A percentile compares a stretch with the other conserved stretches of the same genome.
These are phyloP conservation scores for Mediolabrus comicus DNA, from an alignment of 108 stramenopile species.

Conservation along the genomic window DNA sequence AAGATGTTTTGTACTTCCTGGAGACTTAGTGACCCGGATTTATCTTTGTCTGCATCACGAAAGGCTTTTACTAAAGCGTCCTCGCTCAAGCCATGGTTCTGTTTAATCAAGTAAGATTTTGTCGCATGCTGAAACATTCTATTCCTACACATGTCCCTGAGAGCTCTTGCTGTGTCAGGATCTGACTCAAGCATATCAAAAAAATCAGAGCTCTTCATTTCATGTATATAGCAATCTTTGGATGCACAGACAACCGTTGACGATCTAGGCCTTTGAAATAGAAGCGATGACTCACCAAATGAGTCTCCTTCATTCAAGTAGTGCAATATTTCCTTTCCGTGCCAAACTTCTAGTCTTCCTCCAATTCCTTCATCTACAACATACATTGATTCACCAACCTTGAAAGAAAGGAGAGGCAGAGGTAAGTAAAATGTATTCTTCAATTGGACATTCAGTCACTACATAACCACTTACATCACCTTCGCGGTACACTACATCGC, in stretches of 20 bases:
- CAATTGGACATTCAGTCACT: too few species aligned
- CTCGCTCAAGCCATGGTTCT: conserved; percentile 51
- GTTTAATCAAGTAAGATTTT: conserved; percentile 54
- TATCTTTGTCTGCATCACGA: conserved; percentile 59
- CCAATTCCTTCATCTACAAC: conserved; percentile 61
- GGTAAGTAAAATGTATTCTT: too few species aligned
- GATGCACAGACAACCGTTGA: conserved; percentile 67
- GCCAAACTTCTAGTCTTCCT: conserved; percentile 58
- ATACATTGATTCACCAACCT: conserved; percentile 59
- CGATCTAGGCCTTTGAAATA: conserved; percentile 58
- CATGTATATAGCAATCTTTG: conserved; percentile 56
- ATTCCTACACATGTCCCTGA: conserved; percentile 66
- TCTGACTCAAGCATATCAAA: conserved; percentile 55
- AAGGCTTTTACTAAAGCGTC: conserved; percentile 65
- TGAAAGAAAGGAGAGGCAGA: too few species aligned
- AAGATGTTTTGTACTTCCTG: conserved; percentile 55
- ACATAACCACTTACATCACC: conserved; percentile 30
- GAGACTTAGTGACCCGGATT: conserved; percentile 53
- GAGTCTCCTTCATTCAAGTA: conserved; percentile 58
- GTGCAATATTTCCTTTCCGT: conserved; percentile 49
- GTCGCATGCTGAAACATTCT: conserved; percentile 67
- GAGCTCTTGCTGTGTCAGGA: conserved; percentile 48
- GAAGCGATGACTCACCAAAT: conserved; percentile 71
- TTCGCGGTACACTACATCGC: conserved; percentile 72
- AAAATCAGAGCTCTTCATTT: conserved; percentile 69